These are phyloP conservation scores for Leptographium radiaticola DNA, from an alignment of 2,329 filamentous ascomycete genomes.

Conservation along the genomic window DNA sequence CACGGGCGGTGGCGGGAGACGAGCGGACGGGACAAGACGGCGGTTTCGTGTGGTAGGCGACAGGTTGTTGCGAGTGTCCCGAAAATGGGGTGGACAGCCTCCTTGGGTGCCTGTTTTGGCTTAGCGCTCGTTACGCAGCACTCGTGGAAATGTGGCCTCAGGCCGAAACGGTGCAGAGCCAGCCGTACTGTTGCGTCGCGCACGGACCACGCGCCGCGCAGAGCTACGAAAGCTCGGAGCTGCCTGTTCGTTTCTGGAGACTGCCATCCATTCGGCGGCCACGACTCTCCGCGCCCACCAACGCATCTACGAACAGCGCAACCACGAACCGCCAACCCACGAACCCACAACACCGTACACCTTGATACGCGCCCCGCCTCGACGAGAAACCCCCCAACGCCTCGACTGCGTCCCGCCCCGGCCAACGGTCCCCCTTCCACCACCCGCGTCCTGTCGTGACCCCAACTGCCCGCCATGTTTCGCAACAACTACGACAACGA, in stretches of 20 bases:
- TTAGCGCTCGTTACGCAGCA: background rate
- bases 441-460: background rate
- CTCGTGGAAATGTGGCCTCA: background rate
- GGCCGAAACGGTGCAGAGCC: no score
- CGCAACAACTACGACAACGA: conserved; percentile 99
- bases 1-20: no score
- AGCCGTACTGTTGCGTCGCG: no score
- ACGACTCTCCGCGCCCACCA: no score
- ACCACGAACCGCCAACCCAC: no score
- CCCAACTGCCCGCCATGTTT: conserved; percentile 59
- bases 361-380: background rate
- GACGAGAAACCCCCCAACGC: no score
- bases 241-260: conserved; percentile 7
- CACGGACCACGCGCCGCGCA: conserved; percentile 1
- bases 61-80: no score
- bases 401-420: background rate
- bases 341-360: background rate
- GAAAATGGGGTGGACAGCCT: background rate
- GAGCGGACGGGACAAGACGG: no score
- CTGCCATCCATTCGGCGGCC: background rate
- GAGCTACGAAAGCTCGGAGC: conserved; percentile 13
- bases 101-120: background rate
- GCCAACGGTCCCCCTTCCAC: background rate
- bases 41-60: no score
- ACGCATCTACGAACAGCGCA: no score